Evolutionary conservation across 768 basidiomycete genomes (phyloP), one percentile per base, ranked within the genome.

Genomic region (Heimioporus sp.): DNA sequence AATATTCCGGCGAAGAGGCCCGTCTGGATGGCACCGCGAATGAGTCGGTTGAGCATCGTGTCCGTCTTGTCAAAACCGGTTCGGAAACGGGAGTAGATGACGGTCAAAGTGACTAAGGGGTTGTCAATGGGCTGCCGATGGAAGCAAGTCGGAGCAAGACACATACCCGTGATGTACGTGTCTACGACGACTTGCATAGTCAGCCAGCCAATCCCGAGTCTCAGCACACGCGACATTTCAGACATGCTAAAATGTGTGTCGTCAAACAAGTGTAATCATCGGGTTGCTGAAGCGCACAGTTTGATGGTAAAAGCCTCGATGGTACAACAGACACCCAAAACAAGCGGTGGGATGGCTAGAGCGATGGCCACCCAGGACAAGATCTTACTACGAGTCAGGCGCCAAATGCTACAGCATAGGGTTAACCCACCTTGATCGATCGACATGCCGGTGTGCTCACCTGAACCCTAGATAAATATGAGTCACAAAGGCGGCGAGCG

Each of bases 41-140:
- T 80, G 10, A 82, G 66, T 30, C 78, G 76, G 53, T 78, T 78
- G 58, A 81, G 75, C 48, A 80, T 72, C 0, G 72, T 77, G 54
- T 83, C 79, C 3, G 76, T 82, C 56, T 68, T 74, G 13, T 65
- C 67, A 63, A 80, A 78, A n/a, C 81, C 80, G 16, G 80, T 81
- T 45, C 75, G 71, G 7, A 73, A 74, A 39, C 73, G 73, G 52
- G 59, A 53, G 46, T 79, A 67, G 30, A 76, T 63, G 46, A 60
- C 58, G 31, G 34, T 59, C 31, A 59, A 43, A 9, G 55, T 57
- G 10, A 63, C 67, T 58, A 68, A 6, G 30, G 21, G 11, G 12
- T 35, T 15, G 11, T 13, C 1, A 30, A 28, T 46, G 54, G 10
- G 24, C 8, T 20, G 12, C 4, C 13, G 13, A 35, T 13, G 1